Evolutionary conservation across 768 basidiomycete species (phyloP).

Genomic region (Leucosporidium scottii): DNA sequence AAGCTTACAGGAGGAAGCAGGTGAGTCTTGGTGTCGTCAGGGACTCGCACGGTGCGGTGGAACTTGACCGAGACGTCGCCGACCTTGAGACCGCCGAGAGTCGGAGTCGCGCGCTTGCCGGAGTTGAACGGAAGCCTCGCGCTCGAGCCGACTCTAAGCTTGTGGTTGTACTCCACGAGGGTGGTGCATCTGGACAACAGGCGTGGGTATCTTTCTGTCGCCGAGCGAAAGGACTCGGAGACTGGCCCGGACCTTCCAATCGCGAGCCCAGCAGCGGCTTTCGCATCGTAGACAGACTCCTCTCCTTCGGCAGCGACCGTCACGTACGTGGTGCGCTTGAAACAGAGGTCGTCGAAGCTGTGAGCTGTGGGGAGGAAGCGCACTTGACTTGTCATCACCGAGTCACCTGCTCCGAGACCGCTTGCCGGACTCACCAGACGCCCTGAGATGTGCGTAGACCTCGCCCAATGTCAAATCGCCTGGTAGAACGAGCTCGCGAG

Average conservation of each 20-base stretch:
- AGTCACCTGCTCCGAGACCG: no score
- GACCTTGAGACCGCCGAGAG: background rate
- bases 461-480: no score
- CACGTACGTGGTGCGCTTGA: background rate
- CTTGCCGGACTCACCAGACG: no score
- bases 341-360: no score
- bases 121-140: no score
- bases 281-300: background rate
- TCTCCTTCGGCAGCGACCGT: background rate
- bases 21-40: background rate
- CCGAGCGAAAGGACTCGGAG: background rate
- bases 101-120: background rate
- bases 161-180: background rate
- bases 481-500: no score
- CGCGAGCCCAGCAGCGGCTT: background rate
- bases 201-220: background rate
- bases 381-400: no score
- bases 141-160: background rate
- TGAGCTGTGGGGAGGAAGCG: no score
- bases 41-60: slow-evolving; percentile 1
- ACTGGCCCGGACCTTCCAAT: background rate
- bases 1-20: background rate
- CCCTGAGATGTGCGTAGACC: no score
- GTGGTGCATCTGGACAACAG: background rate
- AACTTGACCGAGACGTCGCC: background rate